Evolutionary conservation across 495 filamentous ascomycete species (phyloP), one percentile per base, ranked within the genome.

Genomic region (Penicillium parvum): DNA sequence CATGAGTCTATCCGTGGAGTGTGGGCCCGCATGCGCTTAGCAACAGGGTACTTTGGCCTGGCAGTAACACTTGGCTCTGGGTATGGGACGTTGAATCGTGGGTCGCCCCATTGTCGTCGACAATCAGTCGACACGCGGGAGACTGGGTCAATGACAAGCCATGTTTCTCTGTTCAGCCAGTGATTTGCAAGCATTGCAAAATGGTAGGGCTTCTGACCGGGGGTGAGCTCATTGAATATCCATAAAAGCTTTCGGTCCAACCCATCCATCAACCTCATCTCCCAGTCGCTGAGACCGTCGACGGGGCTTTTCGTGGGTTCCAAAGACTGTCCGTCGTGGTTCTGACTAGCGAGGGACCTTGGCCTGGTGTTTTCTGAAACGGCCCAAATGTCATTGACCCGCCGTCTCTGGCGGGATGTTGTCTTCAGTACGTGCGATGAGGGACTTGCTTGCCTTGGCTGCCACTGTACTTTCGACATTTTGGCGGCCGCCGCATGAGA

Each of bases 141-240:
- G 18, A 60, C 38, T 5, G 66, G 65, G 33, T 70, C 65, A 39
- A 57, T 59, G 15, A 73, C 65, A 17, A 69, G 29, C 68, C 66
- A 69, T 4, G 66, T 68, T 19, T 61, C 55, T 28, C 43, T 53
- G 32, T 71, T 73, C 18, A 72, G 23, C 68, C 68, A 73, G 41
- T 72, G 68, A 23, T 70, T 72, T 18, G 68, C 56, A 25, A 73
- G 63, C 15, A 65, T 40, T 9, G 65, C 47, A 38, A 73, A 72
- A 34, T 71, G 67, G 38, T 63, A 73, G 4, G 68, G 62, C 37
- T 61, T 67, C 40, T 60, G 54, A 7, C 70, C 70, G 2, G 70
- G 66, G 5, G 50, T 64, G 10, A 62, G 49, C 46, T 73, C 68
- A 22, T 61, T 49, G 18, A 55, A 49, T n/a, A 65, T 42, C 70